Conservation (phyloP, 257 asterid genomes). For the Salvia miltiorrhiza region DNA sequence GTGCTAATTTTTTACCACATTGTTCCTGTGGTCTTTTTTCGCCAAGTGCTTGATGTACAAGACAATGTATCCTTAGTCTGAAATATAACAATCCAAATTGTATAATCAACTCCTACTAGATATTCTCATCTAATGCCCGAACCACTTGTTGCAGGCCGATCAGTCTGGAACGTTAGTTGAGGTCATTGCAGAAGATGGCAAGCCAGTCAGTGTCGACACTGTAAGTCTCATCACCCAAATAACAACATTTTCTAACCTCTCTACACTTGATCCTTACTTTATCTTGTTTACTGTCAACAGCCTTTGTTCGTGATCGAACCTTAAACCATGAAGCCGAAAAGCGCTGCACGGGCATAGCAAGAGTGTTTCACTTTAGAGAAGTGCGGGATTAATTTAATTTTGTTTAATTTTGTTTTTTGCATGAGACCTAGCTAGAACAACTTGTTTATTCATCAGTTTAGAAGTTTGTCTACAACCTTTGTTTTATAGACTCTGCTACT, state of each 20-base stretch:
- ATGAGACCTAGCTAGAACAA: constrained; percentile 27
- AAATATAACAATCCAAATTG: background rate
- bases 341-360: constrained; percentile 11
- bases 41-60: background rate
- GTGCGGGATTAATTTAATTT: constrained; percentile 24
- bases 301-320: constrained; percentile 78
- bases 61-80: background rate
- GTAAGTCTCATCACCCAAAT: constrained; percentile 42
- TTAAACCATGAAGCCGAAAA: constrained; percentile 24
- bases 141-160: constrained; percentile 53
- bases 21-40: background rate
- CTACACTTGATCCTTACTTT: constrained; percentile 8
- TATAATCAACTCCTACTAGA: background rate
- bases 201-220: constrained; percentile 72
- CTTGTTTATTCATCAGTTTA: constrained; percentile 5
- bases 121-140: background rate
- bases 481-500: background rate
- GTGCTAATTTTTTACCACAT: background rate
- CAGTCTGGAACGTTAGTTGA: constrained; percentile 72
- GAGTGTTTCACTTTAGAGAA: constrained; percentile 6
- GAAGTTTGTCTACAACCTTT: constrained; percentile 7
- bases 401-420: constrained; percentile 16
- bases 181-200: constrained; percentile 67
- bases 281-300: constrained; percentile 39
- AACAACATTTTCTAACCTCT: background rate